Base-by-base conservation (phyloP, 1,139 yeast species). In the Ashbya aceris region DNA sequence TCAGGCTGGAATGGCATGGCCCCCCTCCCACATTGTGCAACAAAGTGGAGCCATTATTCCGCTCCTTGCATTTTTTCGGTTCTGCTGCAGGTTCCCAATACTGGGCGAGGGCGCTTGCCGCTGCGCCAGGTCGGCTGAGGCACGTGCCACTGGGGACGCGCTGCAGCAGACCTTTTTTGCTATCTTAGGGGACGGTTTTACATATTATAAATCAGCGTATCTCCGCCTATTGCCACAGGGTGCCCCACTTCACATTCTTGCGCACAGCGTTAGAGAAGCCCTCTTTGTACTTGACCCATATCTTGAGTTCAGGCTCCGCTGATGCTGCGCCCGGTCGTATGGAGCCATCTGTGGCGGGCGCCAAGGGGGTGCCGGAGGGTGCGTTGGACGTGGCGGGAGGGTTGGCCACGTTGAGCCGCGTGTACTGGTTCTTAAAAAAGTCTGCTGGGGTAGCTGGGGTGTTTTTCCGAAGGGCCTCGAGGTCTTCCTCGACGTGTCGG, bases 251-350 rank as follows among this genome's bases (percentile, higher is more conserved):
- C 27, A 89, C 77, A 45, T 81, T 83, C 54, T 86, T 86, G 33
- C 95, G 68, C 1, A 91, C 97, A 0, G 98, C 98, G 61, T 89
- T 84, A 7, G 95, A 84, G 54, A 83, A 89, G 1, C 98, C 97
- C 61, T 89, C 97, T 50, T 83, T 83, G 55, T 81, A 89, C 56
- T 84, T 89, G 11, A 91, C 84, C 97, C 97, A 91, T 7, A 86
- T 82, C 48, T 83, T 69, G 40, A 61, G 45, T 26, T 36, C 14
- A 2, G 33, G 33, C 10, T 40, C 42, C 5, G 40, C 27, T 29
- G 23, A 26, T 28, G 28, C 28, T 14, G 27, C n/a, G n/a, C 14
- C 12, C 17, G 4, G n/a, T n/a, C n/a, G n/a, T 5, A 10, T 5
- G 6, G 35, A 6, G 14, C 17, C 12, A 4, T 11, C n/a, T 11